Conservation (phyloP, 1,139 yeast genomes). For the Ogataea hybrid region DNA sequence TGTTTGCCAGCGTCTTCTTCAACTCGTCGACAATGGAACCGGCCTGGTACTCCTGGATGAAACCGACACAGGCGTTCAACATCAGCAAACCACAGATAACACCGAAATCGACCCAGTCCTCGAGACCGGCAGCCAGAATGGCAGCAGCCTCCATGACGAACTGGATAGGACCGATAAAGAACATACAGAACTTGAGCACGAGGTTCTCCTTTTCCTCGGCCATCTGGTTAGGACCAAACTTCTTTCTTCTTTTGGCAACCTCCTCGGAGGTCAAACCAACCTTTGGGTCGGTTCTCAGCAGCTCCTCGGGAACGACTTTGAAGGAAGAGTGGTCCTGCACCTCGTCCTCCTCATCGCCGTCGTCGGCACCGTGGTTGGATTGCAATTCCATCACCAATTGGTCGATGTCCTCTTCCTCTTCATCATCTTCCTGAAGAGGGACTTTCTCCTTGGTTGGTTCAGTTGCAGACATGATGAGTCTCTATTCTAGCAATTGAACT, state of each 20-base stretch:
- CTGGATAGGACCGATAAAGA: conserved; percentile 97
- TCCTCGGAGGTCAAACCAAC: conserved; percentile 81
- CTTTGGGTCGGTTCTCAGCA: conserved; percentile 82
- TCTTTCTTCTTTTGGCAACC: conserved; percentile 84
- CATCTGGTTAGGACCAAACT: conserved; percentile 92
- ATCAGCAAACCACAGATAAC: conserved; percentile 87
- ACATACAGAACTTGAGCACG: conserved; percentile 81
- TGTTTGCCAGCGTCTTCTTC: conserved; percentile 89
- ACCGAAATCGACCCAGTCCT: conserved; percentile 99
- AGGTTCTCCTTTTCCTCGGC: conserved; percentile 88
- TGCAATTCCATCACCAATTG: conserved; percentile 87
- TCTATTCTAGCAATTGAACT: conserved; percentile 15
- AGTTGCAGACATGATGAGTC: conserved; percentile 30
- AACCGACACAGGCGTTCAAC: conserved; percentile 94
- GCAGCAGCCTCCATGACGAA: conserved; percentile 99
- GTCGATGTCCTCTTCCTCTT: conserved; percentile 51
- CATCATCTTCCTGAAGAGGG: conserved; percentile 44
- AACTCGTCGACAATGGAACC: conserved; percentile 95
- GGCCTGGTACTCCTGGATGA: conserved; percentile 95
- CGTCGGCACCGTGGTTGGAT: conserved; percentile 64
- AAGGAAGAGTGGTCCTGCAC: conserved; percentile 43
- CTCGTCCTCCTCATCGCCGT: conserved; percentile 52
- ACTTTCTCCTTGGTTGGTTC: conserved; percentile 36
- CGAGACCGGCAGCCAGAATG: conserved; percentile 94
- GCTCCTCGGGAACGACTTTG: conserved; percentile 84